Evolutionary conservation across 2,329 filamentous ascomycete genomes (phyloP).

Genomic region (Parastagonospora nodorum): DNA sequence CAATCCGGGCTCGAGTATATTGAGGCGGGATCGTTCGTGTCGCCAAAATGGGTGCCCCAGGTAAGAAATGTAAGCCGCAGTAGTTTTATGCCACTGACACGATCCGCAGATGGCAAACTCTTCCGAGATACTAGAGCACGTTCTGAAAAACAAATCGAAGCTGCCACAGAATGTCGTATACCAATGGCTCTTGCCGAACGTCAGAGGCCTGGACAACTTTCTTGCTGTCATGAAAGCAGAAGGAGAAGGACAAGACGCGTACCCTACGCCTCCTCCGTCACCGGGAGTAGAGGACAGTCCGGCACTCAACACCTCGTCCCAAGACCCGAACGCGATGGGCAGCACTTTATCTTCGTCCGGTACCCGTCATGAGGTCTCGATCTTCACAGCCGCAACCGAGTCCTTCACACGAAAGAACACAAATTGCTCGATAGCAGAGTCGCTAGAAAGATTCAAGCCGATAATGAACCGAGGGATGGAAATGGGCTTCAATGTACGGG

Average conservation of each 20-base stretch:
- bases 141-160: constrained; percentile 63
- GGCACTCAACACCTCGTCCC: constrained; percentile 49
- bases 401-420: constrained; percentile 80
- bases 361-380: constrained; percentile 64
- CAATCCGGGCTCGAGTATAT: constrained; percentile 73
- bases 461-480: constrained; percentile 72
- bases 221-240: constrained; percentile 55
- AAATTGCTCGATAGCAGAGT: constrained; percentile 78
- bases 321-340: constrained; percentile 48
- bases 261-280: constrained; percentile 52
- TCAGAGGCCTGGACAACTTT: constrained; percentile 71
- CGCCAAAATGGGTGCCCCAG: constrained; percentile 85
- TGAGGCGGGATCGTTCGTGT: constrained; percentile 81
- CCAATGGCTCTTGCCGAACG: constrained; percentile 81
- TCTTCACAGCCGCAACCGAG: constrained; percentile 84
- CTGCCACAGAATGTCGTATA: constrained; percentile 67
- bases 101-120: constrained; percentile 74
- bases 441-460: constrained; percentile 70
- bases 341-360: constrained; percentile 10
- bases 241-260: constrained; percentile 51
- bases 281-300: constrained; percentile 45
- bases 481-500: constrained; percentile 70
- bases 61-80: constrained; percentile 46
- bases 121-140: constrained; percentile 71
- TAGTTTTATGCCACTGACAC: constrained; percentile 47